These are phyloP conservation scores for Hypomyces rosellus DNA, from an alignment of 2,329 filamentous ascomycete species.

Conservation along the genomic window DNA sequence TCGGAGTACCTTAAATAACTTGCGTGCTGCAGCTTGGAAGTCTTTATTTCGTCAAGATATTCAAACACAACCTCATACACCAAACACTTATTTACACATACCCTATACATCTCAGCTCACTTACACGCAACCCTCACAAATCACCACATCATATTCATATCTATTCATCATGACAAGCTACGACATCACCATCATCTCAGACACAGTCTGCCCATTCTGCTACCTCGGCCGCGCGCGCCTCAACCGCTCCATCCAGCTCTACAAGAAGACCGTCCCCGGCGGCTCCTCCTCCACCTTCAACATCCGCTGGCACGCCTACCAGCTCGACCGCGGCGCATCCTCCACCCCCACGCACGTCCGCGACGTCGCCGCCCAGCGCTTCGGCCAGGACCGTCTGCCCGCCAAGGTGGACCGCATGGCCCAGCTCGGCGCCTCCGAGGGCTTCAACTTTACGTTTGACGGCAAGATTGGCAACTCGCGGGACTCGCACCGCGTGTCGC, in stretches of 20 bases:
- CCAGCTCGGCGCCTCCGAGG: constrained; percentile 54
- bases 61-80: too few relatives aligned
- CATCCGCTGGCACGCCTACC: constrained; percentile 72
- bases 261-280: constrained; percentile 55
- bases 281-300: constrained; percentile 60
- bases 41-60: too few relatives aligned
- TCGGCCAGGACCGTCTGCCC: constrained; percentile 55
- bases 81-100: neutral
- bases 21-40: too few relatives aligned
- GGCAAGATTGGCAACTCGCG: constrained; percentile 70
- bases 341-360: constrained; percentile 37
- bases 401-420: constrained; percentile 53
- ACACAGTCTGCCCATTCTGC: constrained; percentile 74
- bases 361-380: constrained; percentile 54
- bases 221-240: constrained; percentile 76
- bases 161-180: constrained; percentile 58
- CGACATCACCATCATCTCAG: constrained; percentile 71
- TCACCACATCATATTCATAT: too few relatives aligned
- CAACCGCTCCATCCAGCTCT: constrained; percentile 61
- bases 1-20: too few relatives aligned
- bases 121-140: neutral
- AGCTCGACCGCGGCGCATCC: constrained; percentile 48
- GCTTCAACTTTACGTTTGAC: constrained; percentile 66
- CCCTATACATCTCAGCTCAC: neutral
- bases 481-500: constrained; percentile 70